Conservation (phyloP, 2,329 filamentous ascomycete genomes). For the Trichophyton mentagrophytes region DNA sequence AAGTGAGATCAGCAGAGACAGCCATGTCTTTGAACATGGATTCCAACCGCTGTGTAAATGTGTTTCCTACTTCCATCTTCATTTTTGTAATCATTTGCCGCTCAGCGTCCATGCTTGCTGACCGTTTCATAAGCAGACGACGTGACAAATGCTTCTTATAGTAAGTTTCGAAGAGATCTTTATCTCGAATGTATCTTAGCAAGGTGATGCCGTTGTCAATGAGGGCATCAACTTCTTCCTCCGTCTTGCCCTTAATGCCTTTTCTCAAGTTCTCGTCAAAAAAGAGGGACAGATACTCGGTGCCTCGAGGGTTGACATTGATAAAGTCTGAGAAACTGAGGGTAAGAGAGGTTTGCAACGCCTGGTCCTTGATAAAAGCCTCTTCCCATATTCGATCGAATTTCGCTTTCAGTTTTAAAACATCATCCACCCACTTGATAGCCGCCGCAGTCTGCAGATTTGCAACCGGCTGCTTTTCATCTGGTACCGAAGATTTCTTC, state of each 20-base stretch:
- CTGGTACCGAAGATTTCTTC: conserved; percentile 38
- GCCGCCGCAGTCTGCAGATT: conserved; percentile 77
- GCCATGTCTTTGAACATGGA: conserved; percentile 97
- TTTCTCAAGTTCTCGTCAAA: conserved; percentile 95
- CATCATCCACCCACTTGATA: conserved; percentile 90
- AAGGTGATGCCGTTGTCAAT: conserved; percentile 83
- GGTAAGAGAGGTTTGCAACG: conserved; percentile 68
- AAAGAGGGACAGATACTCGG: conserved; percentile 89
- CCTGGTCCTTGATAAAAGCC: conserved; percentile 63
- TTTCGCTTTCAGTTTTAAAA: conserved; percentile 72
- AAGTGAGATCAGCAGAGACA: conserved; percentile 69
- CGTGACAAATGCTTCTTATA: conserved; percentile 95
- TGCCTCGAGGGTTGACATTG: conserved; percentile 71
- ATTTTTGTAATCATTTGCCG: conserved; percentile 92
- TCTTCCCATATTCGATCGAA: conserved; percentile 66
- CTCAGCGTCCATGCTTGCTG: conserved; percentile 81
- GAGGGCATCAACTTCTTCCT: conserved; percentile 68
- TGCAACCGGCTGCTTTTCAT: conserved; percentile 40
- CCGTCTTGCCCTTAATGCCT: conserved; percentile 83
- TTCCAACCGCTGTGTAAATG: conserved; percentile 85
- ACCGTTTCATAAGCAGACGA: conserved; percentile 75
- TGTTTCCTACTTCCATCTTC: conserved; percentile 91
- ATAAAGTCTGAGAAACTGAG: conserved; percentile 88
- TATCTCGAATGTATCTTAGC: conserved; percentile 77
- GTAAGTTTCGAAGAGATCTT: conserved; percentile 90